Evolutionary conservation across 441 rosid species (phyloP).

Genomic region (Adansonia rubrostipa): DNA sequence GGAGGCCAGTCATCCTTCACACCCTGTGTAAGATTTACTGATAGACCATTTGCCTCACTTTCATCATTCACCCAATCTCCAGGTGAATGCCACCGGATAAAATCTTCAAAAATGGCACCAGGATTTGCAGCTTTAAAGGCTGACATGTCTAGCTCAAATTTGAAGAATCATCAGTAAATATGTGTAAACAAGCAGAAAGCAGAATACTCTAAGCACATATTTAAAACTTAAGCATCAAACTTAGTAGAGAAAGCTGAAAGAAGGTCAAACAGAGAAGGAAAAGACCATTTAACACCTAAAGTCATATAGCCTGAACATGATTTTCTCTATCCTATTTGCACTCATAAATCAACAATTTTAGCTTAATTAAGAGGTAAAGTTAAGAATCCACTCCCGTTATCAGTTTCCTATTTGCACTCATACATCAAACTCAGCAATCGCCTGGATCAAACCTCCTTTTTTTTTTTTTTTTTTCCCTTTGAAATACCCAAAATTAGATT

Average conservation of each 20-base stretch:
- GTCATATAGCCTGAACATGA: background rate
- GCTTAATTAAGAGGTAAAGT: slow-evolving; percentile 1
- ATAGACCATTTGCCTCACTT: slow-evolving; percentile 43
- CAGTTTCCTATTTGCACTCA: background rate
- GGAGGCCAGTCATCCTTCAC: slow-evolving; percentile 85
- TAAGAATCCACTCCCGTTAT: background rate
- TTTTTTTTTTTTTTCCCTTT: background rate
- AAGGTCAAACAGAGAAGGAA: background rate
- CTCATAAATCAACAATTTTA: background rate
- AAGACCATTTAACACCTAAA: slow-evolving; percentile 11
- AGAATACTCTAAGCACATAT: background rate
- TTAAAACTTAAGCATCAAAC: slow-evolving; percentile 3
- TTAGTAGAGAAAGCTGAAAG: background rate
- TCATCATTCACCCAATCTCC: slow-evolving; percentile 84
- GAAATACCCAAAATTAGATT: slow-evolving; percentile 12
- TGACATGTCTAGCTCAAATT: slow-evolving; percentile 78
- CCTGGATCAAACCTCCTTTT: background rate
- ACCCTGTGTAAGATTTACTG: slow-evolving; percentile 40
- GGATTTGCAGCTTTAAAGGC: slow-evolving; percentile 99
- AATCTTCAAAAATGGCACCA: slow-evolving; percentile 91
- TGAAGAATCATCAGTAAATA: slow-evolving; percentile 12
- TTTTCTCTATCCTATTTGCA: background rate
- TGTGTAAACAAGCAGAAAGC: background rate
- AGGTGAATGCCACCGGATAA: slow-evolving; percentile 99
- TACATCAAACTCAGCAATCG: background rate